Base-by-base conservation (phyloP, 352 stramenopile species). In the Pythium chondricola region DNA sequence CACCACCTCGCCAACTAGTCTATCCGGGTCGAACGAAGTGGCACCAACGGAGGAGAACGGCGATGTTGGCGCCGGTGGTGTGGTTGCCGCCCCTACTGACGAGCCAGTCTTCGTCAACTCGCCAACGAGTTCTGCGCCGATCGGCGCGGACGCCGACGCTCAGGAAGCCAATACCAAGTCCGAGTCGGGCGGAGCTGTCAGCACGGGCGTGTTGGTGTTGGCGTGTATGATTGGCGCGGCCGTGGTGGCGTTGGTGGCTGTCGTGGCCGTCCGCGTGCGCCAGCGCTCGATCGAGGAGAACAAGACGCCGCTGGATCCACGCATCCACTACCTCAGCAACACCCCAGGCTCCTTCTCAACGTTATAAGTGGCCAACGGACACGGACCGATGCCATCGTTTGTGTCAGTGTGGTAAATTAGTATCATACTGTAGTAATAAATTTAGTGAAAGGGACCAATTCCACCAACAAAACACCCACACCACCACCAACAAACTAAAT, bases 301-400 rank as follows among this genome's bases (percentile, higher is more conserved):
- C 42, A 80, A 83, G 45, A 68, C 63, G 0, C 69, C 64, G n/a
- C 50, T 58, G 40, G 59, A 79, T 18, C 48, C 67, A 21, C 48
- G 40, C 30, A 49, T 56, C 48, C 38, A 49, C 48, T 56, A 56
- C 48, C 48, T 56, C 48, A 56, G 48, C 48, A 56, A 42, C 39
- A 25, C 41, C 6, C 40, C 48, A 6, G 20, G 40, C 40, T 41
- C 31, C 9, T 4, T 56, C 26, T 42, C 48, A 22, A 43, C n/a
- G 16, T 26, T 56, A 16, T 56, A 49, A 49, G 21, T 20, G 13
- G 10, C 6, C 14, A n/a, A n/a, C n/a, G n/a, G n/a, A n/a, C n/a
- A n/a, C n/a, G n/a, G n/a, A n/a, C n/a, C n/a, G n/a, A n/a, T n/a
- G n/a, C n/a, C n/a, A n/a, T n/a, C n/a, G n/a, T 38, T 6, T 2